These are phyloP conservation scores for Thielaviopsis ethacetica DNA, from an alignment of 2,329 filamentous ascomycete genomes.

Conservation along the genomic window DNA sequence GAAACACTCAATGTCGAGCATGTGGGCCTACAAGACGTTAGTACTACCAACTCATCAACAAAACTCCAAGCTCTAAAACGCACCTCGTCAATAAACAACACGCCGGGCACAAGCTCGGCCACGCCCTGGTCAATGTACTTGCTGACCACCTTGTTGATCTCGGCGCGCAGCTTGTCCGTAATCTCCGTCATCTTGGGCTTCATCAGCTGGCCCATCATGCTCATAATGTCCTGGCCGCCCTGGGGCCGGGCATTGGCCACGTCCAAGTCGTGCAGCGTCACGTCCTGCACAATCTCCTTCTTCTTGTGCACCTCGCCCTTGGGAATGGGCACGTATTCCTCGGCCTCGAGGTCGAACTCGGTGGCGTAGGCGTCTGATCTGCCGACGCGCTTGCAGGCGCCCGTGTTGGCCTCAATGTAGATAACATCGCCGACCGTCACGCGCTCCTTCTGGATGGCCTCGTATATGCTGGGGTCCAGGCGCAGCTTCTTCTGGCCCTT, in stretches of 20 bases:
- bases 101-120: conserved; percentile 91
- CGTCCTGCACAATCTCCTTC: conserved; percentile 98
- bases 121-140: conserved; percentile 98
- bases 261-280: conserved; percentile 91
- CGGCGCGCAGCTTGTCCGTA: conserved; percentile 83
- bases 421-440: conserved; percentile 94
- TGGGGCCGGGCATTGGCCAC: conserved; percentile 90
- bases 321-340: conserved; percentile 96
- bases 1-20: conserved; percentile 98
- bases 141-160: conserved; percentile 99
- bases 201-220: conserved; percentile 99
- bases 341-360: conserved; percentile 94
- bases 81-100: conserved; percentile 97
- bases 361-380: conserved; percentile 94
- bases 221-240: conserved; percentile 98
- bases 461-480: conserved; percentile 94
- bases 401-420: conserved; percentile 98
- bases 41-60: too few relatives aligned
- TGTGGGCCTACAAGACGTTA: conserved; percentile 74
- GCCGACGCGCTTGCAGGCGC: conserved; percentile 91
- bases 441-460: conserved; percentile 96
- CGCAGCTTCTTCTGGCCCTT: conserved; percentile 96
- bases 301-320: conserved; percentile 99
- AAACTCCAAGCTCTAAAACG: too few relatives aligned
- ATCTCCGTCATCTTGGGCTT: conserved; percentile 99